Base-by-base conservation (phyloP, 202 grass and related monocot species). In the Cymbopogon flexuosus region DNA sequence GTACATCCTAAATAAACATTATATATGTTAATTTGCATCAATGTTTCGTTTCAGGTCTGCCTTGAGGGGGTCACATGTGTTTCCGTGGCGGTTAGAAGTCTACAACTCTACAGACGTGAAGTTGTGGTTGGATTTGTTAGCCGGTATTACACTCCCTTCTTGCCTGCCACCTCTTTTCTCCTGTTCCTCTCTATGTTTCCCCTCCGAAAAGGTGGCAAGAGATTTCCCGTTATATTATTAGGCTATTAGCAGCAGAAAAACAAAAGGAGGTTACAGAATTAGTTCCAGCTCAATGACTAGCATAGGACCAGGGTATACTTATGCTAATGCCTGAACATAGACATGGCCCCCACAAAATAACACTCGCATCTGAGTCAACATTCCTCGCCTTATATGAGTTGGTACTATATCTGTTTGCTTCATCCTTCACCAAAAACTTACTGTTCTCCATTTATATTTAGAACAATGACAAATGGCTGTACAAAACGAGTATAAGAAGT, bases 41-140 rank as follows among this genome's bases (percentile, higher is more conserved):
- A 34, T 36, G 11, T 63, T 84, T 74, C 22, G 19, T 82, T 82
- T 65, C 81, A 87, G 89, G 71, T 87, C 47, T 81, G 24, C 66
- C 51, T 16, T 56, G 77, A 77, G 24, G 39, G 39, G 21, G 40
- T 19, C 18, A 45, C 18, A 87, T 87, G 85, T 62, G 63, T 42
- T 81, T 69, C 29, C 43, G 21, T 39, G 77, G 81, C 1, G 24
- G 72, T 8, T 87, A 87, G 78, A 87, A 77, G 42, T 61, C 33
- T 31, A 63, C 29, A 15, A 30, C 27, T 60, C 27, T 2, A 54
- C 66, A 63, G 18, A 61, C 59, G 27, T 45, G 42, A 81, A 81
- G 11, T 81, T 68, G 6, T 75, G 61, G 13, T 10, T 84, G 67
- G 2, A 78, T 87, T 72, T 43, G 62, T 73, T 72, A 77, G 64